Evolutionary conservation across 2,329 filamentous ascomycete species (phyloP), one percentile per base, ranked within the genome.

Genomic region (Grosmannia clavigera): DNA sequence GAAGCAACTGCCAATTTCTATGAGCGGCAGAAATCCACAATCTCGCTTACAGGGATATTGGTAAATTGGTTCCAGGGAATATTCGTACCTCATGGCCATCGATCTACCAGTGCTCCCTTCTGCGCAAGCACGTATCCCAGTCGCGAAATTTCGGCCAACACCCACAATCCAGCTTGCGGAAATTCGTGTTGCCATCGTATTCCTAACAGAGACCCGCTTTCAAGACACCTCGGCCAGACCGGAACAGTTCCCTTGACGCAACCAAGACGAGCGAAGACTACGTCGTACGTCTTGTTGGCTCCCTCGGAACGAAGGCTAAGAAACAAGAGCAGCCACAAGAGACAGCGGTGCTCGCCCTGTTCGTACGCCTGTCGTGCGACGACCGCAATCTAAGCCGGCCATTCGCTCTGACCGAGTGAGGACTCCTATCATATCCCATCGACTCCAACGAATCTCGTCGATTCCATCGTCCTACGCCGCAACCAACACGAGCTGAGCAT

Each of bases 131-230:
- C 43, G 43, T 19, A 46, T 46, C 43, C 43, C 43, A 6, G 43
- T 61, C 59, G 57, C 60, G 61, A 58, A 57, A 60, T 54, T 62
- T 62, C 58, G 25, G 19, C 27, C 52, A 19, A 9, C 40, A 25
- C 19, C 48, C 50, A 52, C 59, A 55, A 59, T 48, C 52, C 61
- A 43, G 33, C 51, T 38, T 6, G 58, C 53, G 52, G 58, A 60
- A 60, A 60, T 60, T 60, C 50, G 58, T 31, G 22, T 12, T 43
- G 19, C 52, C 29, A 43, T 38, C 35, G 51, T 57, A 35, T 48
- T 55, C 51, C 58, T 19, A 25, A 43, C 40, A 50, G 52, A 48
- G 52, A 48, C 58, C 58, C 51, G 52, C 35, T 58, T 58, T 31
- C 33, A 29, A 48, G 16, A 52, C 22, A 52, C 22, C 27, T 38